phyloP scores from a whole-genome alignment of 202 grass and related monocot species.

The Hordeum pubiflorum region DNA sequence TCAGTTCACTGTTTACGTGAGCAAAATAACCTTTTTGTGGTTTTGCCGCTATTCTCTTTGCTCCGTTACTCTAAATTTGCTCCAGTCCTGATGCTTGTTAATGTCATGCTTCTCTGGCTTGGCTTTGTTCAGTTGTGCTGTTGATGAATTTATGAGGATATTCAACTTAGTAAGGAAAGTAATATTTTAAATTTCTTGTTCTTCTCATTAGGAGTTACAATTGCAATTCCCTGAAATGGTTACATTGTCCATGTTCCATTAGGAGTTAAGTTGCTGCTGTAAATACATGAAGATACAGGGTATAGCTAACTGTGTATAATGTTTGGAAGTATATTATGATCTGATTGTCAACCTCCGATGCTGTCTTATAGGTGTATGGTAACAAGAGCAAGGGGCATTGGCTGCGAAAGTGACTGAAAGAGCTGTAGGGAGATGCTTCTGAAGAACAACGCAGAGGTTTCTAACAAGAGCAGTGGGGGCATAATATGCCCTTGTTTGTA shows the following conservation, averaged over 20 bases:
- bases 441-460: neutral
- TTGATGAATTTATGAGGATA: neutral
- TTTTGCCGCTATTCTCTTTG: neutral
- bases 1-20: neutral
- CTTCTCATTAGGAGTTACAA: neutral
- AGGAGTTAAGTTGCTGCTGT: neutral
- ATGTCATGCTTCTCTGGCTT: neutral
- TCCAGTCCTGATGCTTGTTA: neutral
- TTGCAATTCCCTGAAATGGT: neutral
- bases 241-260: neutral
- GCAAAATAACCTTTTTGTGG: neutral
- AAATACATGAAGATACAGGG: neutral
- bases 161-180: constrained; percentile 5
- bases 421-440: neutral
- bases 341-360: neutral
- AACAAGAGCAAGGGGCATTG: neutral
- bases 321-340: neutral
- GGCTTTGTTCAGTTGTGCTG: neutral
- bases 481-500: neutral
- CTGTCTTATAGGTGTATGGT: constrained; percentile 11
- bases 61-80: neutral
- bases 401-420: neutral
- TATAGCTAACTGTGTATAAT: neutral
- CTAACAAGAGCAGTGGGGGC: neutral
- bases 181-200: neutral